phyloP scores from a whole-genome alignment of 805 yeast genomes.

The Lipomyces sp. region DNA sequence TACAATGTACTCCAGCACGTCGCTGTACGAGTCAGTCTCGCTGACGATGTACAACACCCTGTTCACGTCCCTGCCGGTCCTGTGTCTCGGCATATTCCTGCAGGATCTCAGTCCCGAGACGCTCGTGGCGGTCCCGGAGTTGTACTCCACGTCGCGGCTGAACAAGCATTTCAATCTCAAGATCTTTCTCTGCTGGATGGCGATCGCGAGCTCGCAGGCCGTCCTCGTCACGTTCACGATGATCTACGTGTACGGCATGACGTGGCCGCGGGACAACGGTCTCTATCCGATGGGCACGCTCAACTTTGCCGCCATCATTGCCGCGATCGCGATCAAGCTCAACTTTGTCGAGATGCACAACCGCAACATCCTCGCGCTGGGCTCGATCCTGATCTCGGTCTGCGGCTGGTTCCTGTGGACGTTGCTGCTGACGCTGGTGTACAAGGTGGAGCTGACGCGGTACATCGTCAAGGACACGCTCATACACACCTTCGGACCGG shows the following conservation, averaged over 20 bases:
- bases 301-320: constrained; percentile 66
- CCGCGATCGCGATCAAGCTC: constrained; percentile 71
- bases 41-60: constrained; percentile 94
- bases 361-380: constrained; percentile 63
- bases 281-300: constrained; percentile 79
- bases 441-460: constrained; percentile 49
- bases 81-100: constrained; percentile 93
- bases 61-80: constrained; percentile 87
- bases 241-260: constrained; percentile 66
- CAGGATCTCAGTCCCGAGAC: constrained; percentile 87
- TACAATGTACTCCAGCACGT: constrained; percentile 87
- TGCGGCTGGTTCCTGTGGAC: constrained; percentile 89
- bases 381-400: constrained; percentile 64
- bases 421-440: constrained; percentile 67
- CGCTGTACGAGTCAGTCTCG: constrained; percentile 93
- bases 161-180: constrained; percentile 69
- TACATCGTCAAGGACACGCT: constrained; percentile 69
- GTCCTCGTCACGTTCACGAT: constrained; percentile 65
- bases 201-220: constrained; percentile 70
- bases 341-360: constrained; percentile 75
- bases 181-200: constrained; percentile 74
- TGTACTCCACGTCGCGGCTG: constrained; percentile 54
- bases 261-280: constrained; percentile 64
- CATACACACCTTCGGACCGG: constrained; percentile 68
- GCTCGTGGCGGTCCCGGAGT: constrained; percentile 83